Percentiles rank a stretch among this genome's conserved stretches.
Evolutionary conservation across 192 early-diverging fungal genomes (phyloP).

Genomic region (Linderina pennispora): DNA sequence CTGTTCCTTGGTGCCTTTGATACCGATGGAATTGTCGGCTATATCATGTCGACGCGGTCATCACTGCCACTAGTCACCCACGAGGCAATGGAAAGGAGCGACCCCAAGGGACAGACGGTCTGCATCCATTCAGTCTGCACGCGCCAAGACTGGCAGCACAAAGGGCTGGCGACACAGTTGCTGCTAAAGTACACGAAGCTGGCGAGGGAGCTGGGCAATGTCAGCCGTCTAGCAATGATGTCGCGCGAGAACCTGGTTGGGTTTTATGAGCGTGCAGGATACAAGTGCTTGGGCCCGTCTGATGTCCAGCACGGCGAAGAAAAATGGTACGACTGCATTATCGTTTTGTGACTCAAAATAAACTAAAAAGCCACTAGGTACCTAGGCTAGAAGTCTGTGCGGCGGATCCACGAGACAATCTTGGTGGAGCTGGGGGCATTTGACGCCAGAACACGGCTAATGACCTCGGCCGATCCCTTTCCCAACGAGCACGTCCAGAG

Average conservation of each 20-base stretch:
- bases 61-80: conserved; percentile 48
- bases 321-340: conserved; percentile 35
- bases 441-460: conserved; percentile 10
- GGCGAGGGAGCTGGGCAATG: conserved; percentile 25
- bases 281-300: conserved; percentile 50
- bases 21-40: conserved; percentile 44
- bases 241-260: conserved; percentile 49
- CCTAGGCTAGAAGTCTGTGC: no score
- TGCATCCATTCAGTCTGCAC: conserved; percentile 69
- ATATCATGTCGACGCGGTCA: conserved; percentile 53
- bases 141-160: conserved; percentile 34
- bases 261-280: conserved; percentile 62
- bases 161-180: conserved; percentile 52
- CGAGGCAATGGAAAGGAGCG: conserved; percentile 57
- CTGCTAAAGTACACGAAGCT: conserved; percentile 45
- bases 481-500: background rate
- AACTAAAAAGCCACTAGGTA: no score
- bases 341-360: conserved; percentile 7
- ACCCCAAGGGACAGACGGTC: conserved; percentile 53
- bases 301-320: conserved; percentile 51
- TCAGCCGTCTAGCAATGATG: conserved; percentile 51
- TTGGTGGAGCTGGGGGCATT: conserved; percentile 1
- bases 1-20: conserved; percentile 40
- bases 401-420: conserved; percentile 18
- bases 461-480: conserved; percentile 3